Conservation (phyloP, 805 yeast genomes). For the Metschnikowia henanensis region DNA sequence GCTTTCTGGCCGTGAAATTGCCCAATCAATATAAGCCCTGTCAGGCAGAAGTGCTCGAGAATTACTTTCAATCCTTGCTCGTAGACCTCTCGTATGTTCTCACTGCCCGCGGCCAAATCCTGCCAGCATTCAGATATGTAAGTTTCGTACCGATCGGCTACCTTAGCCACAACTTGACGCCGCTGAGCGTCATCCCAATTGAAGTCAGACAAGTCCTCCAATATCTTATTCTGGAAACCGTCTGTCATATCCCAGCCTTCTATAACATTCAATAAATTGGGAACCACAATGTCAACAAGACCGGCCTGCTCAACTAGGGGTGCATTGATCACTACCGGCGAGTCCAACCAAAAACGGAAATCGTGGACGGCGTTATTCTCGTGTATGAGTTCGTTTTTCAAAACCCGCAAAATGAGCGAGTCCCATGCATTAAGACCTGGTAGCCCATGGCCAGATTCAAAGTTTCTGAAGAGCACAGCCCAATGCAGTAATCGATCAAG, state of each 20-base stretch:
- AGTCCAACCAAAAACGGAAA: slow-evolving; percentile 16
- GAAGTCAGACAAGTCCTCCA: slow-evolving; percentile 11
- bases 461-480: slow-evolving; percentile 10
- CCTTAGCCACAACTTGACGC: slow-evolving; percentile 2
- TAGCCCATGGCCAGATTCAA: not conserved
- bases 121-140: slow-evolving; percentile 1
- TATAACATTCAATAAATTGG: slow-evolving; percentile 2
- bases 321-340: slow-evolving; percentile 15
- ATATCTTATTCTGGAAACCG: slow-evolving; percentile 8
- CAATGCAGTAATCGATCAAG: slow-evolving; percentile 6
- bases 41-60: slow-evolving; percentile 7
- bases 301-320: slow-evolving; percentile 9
- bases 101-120: not conserved
- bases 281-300: slow-evolving; percentile 9
- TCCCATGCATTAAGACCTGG: slow-evolving; percentile 15
- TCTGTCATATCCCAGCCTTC: slow-evolving; percentile 4
- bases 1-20: slow-evolving; percentile 4
- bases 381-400: not conserved
- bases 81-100: not conserved
- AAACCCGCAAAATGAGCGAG: slow-evolving; percentile 8
- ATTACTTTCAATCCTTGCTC: not conserved
- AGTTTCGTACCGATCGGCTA: slow-evolving; percentile 6
- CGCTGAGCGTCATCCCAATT: slow-evolving; percentile 6
- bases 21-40: slow-evolving; percentile 1
- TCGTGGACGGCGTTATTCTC: not conserved